Conservation (phyloP, 495 filamentous ascomycete species). For the Penicillium canescens region DNA sequence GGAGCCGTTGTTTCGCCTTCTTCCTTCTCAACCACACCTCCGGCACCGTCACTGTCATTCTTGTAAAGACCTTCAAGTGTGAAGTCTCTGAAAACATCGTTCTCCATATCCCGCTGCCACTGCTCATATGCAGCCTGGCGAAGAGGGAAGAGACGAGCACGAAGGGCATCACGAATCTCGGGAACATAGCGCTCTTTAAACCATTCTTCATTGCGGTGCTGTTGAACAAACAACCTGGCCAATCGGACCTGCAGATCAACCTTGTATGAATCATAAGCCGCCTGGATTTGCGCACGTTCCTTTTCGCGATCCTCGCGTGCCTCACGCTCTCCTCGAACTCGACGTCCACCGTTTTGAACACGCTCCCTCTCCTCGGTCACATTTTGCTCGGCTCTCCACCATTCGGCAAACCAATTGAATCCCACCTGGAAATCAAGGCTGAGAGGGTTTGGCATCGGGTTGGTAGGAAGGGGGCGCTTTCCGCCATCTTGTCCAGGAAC, state of each 20-base stretch:
- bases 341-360: constrained; percentile 68
- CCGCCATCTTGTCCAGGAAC: constrained; percentile 78
- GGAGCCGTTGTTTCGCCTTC: constrained; percentile 88
- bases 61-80: constrained; percentile 95
- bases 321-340: constrained; percentile 74
- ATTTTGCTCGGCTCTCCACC: constrained; percentile 85
- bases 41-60: constrained; percentile 83
- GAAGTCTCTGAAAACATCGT: constrained; percentile 88
- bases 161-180: constrained; percentile 70
- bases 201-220: constrained; percentile 94
- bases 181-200: constrained; percentile 94
- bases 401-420: constrained; percentile 95
- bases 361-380: constrained; percentile 89
- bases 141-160: constrained; percentile 69
- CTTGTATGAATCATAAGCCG: constrained; percentile 91
- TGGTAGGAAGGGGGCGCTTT: constrained; percentile 59
- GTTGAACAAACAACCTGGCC: constrained; percentile 81
- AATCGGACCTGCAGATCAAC: constrained; percentile 91
- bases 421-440: constrained; percentile 90
- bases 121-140: constrained; percentile 71
- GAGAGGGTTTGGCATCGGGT: constrained; percentile 79
- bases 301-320: constrained; percentile 82
- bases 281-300: constrained; percentile 86
- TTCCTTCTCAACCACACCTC: constrained; percentile 87
- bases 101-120: constrained; percentile 82